A percentile compares a stretch with the other conserved stretches of the same genome.
These are phyloP conservation scores for Trichaptum fuscoviolaceum DNA, from an alignment of 768 basidiomycete genomes.

Conservation along the genomic window DNA sequence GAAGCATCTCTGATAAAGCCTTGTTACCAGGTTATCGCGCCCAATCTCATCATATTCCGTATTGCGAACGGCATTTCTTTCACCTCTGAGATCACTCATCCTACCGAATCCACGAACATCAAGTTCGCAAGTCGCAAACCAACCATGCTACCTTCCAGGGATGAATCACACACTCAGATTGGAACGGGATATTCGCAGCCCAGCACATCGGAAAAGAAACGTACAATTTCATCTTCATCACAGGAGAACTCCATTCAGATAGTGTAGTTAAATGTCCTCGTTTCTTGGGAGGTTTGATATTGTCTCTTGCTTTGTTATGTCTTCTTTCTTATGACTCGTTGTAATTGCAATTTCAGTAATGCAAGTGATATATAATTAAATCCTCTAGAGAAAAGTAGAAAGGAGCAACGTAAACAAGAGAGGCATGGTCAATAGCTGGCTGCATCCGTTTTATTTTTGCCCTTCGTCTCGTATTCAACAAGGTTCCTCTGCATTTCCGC, in stretches of 20 bases:
- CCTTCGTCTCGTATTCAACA: neutral
- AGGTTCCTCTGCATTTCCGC: constrained; percentile 7
- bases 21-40: neutral
- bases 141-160: neutral
- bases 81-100: neutral
- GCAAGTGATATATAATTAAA: neutral
- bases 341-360: neutral
- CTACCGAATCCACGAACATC: neutral
- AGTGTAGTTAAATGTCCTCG: neutral
- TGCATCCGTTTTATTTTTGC: neutral
- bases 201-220: neutral
- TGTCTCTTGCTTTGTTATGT: too few species aligned
- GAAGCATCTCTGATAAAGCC: neutral
- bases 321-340: too few species aligned
- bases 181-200: neutral
- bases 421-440: neutral
- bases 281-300: neutral
- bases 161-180: neutral
- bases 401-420: too few species aligned
- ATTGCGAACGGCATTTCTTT: neutral
- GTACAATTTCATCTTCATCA: neutral
- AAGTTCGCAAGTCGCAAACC: neutral
- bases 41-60: neutral
- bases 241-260: neutral
- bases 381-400: too few species aligned